A percentile compares a stretch with the other conserved stretches of the same genome.
Conservation (phyloP, 352 stramenopile species). For the Pythium dissotocum region DNA sequence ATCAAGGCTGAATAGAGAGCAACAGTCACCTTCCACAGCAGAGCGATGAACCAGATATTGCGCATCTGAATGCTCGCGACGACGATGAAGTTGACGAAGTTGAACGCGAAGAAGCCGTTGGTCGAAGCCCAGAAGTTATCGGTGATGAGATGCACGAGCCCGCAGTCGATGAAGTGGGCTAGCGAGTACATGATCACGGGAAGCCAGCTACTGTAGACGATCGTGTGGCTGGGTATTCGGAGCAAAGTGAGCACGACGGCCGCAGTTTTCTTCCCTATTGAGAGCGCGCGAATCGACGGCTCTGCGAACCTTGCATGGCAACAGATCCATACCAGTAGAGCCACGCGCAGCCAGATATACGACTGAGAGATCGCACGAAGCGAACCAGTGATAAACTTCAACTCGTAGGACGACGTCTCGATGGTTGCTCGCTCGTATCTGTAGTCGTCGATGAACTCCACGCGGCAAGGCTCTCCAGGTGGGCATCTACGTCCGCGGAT, state of each 20-base stretch:
- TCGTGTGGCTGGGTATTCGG: conserved; percentile 50
- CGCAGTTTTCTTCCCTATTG: neutral
- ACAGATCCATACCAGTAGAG: conserved; percentile 33
- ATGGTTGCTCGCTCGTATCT: conserved; percentile 46
- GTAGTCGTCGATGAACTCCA: conserved; percentile 54
- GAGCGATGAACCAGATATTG: conserved; percentile 33
- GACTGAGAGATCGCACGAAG: conserved; percentile 38
- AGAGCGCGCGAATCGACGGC: neutral
- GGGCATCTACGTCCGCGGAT: conserved; percentile 23
- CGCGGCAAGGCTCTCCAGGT: conserved; percentile 16
- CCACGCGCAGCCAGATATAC: conserved; percentile 52
- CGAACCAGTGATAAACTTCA: conserved; percentile 33
- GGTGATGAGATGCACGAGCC: conserved; percentile 25
- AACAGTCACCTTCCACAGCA: conserved; percentile 20
- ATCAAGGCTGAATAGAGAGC: neutral
- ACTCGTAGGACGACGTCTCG: conserved; percentile 38
- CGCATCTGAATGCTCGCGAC: conserved; percentile 39
- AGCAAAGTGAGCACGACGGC: conserved; percentile 25
- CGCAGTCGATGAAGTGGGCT: conserved; percentile 42
- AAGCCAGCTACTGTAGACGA: conserved; percentile 53
- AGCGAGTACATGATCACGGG: conserved; percentile 40
- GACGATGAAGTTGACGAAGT: conserved; percentile 23
- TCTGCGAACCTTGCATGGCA: conserved; percentile 16
- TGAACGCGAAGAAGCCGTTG: conserved; percentile 24
- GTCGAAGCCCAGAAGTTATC: neutral